Evolutionary conservation across 352 stramenopile species (phyloP).

Genomic region (Proteromonas lacertae): DNA sequence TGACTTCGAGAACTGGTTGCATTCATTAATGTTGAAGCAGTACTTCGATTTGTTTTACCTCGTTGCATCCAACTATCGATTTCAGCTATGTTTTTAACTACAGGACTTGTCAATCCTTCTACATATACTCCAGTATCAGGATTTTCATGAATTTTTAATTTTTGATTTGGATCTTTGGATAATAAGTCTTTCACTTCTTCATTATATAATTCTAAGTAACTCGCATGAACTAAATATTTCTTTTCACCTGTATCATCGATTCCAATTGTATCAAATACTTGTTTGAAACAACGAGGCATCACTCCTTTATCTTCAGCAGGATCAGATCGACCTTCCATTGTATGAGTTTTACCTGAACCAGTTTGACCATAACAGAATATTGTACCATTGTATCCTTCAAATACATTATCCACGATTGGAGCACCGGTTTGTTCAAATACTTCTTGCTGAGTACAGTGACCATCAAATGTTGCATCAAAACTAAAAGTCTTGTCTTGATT

Average conservation of each 20-base stretch:
- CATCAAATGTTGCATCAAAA: no score
- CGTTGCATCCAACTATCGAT: conserved; percentile 57
- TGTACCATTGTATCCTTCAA: no score
- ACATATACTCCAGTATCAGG: conserved; percentile 71
- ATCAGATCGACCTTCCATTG: conserved; percentile 36
- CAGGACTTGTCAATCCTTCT: conserved; percentile 42
- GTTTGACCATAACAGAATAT: no score
- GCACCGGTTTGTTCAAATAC: no score
- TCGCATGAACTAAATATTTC: conserved; percentile 68
- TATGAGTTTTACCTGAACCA: no score
- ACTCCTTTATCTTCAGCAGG: conserved; percentile 47
- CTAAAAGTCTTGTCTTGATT: no score
- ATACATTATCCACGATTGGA: no score
- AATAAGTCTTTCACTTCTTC: conserved; percentile 80
- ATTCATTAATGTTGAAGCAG: conserved; percentile 82
- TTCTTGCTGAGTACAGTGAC: no score
- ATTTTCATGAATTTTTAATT: conserved; percentile 65
- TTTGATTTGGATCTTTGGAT: conserved; percentile 31
- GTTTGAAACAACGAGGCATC: conserved; percentile 62
- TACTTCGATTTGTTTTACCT: conserved; percentile 65
- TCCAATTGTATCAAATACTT: conserved; percentile 70
- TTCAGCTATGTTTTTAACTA: conserved; percentile 39
- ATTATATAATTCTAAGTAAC: conserved; percentile 88
- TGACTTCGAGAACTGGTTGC: conserved; percentile 64
- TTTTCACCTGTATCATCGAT: conserved; percentile 37